phyloP scores from a whole-genome alignment of 169 alveolate species.

The Cryptosporidium sp. region DNA sequence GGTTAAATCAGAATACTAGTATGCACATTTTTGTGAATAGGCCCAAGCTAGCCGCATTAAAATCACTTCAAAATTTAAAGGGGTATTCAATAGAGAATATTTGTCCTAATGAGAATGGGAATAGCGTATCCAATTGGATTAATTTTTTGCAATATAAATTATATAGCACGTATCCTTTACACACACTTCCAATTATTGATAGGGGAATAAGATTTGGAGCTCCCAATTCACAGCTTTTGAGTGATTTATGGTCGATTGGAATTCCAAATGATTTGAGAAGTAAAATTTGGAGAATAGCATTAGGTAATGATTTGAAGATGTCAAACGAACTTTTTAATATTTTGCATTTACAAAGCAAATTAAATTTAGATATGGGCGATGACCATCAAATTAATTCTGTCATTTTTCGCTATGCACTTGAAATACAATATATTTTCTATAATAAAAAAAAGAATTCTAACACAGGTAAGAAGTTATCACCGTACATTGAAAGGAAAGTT shows the following conservation, averaged over 20 bases:
- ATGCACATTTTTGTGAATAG: conserved; percentile 27
- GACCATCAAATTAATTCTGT: neutral
- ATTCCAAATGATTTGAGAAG: conserved; percentile 45
- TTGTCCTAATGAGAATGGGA: conserved; percentile 5
- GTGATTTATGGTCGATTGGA: conserved; percentile 47
- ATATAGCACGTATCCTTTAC: conserved; percentile 15
- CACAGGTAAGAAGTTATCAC: conserved; percentile 6
- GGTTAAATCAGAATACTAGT: conserved; percentile 59
- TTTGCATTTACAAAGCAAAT: conserved; percentile 25
- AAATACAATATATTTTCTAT: conserved; percentile 53
- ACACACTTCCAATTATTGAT: conserved; percentile 50
- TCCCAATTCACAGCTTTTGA: conserved; percentile 50
- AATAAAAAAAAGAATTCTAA: conserved; percentile 10
- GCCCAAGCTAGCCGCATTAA: conserved; percentile 5
- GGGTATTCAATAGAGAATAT: conserved; percentile 46
- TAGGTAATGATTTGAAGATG: conserved; percentile 42
- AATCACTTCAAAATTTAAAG: conserved; percentile 19
- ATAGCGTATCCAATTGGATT: conserved; percentile 51
- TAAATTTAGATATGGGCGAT: neutral
- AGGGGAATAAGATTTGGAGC: conserved; percentile 70
- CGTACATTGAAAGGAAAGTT: conserved; percentile 37
- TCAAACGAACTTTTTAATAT: conserved; percentile 56
- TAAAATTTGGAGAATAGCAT: conserved; percentile 56
- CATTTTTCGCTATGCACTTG: conserved; percentile 40
- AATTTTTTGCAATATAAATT: conserved; percentile 28